Conservation (phyloP, 2,329 filamentous ascomycete genomes). For the Penicillium sp. region DNA sequence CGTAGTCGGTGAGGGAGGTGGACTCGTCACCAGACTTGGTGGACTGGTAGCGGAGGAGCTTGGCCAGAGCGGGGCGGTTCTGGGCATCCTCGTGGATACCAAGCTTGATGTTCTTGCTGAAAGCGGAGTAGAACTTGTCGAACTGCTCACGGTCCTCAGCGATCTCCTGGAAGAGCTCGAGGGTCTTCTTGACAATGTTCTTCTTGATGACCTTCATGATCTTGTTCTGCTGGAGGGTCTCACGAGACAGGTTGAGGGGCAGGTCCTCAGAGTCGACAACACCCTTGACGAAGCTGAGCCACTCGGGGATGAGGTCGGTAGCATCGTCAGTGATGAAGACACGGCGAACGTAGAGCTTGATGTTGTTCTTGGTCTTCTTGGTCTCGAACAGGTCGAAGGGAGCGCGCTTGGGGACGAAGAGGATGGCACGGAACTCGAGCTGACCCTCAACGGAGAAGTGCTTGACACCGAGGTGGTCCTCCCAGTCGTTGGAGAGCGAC, state of each 20-base stretch:
- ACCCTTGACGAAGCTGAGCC: constrained; percentile 99
- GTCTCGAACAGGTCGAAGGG: constrained; percentile 99
- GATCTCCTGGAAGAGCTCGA: constrained; percentile 99
- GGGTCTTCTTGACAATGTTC: constrained; percentile 99
- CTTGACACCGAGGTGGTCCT: constrained; percentile 99
- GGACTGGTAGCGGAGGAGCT: constrained; percentile 98
- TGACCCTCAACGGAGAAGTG: constrained; percentile 99
- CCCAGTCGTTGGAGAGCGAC: constrained; percentile 99
- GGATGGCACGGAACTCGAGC: constrained; percentile 99
- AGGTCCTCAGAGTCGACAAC: constrained; percentile 99
- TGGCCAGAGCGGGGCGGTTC: constrained; percentile 91
- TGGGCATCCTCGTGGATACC: constrained; percentile 99
- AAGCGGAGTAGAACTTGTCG: constrained; percentile 99
- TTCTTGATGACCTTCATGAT: constrained; percentile 99
- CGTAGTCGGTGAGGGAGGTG: constrained; percentile 95
- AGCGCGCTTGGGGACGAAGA: constrained; percentile 99
- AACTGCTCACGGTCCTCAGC: constrained; percentile 99
- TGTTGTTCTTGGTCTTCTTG: constrained; percentile 99
- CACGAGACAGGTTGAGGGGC: constrained; percentile 98
- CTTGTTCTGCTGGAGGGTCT: constrained; percentile 99
- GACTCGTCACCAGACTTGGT: constrained; percentile 98
- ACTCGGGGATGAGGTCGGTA: constrained; percentile 98
- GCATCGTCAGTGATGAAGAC: constrained; percentile 99
- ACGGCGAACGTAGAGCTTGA: constrained; percentile 99
- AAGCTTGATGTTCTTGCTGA: constrained; percentile 99